Conservation (phyloP, 2,329 filamentous ascomycete species). For the Hypocreales sp. region DNA sequence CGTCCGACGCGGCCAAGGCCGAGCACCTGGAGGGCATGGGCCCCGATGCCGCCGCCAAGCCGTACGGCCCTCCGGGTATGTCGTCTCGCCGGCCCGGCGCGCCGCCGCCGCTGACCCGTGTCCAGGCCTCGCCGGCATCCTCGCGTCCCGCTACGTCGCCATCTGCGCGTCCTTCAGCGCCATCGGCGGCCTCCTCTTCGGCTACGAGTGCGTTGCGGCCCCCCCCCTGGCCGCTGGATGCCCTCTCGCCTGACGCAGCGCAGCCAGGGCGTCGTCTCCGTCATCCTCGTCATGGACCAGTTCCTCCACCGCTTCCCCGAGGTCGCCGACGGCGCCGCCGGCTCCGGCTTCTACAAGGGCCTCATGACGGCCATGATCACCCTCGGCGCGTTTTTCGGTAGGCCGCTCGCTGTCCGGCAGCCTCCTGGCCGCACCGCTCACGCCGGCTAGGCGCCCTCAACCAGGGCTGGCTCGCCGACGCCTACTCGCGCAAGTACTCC, state of each 20-base stretch:
- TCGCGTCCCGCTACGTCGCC: constrained; percentile 15
- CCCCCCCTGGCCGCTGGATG: not conserved
- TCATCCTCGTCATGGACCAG: constrained; percentile 20
- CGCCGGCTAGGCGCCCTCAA: constrained; percentile 22
- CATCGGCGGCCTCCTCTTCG: constrained; percentile 24
- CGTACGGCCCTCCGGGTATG: constrained; percentile 10
- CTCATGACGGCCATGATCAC: constrained; percentile 35
- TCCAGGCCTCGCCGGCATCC: constrained; percentile 15
- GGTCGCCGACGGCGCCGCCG: constrained; percentile 16
- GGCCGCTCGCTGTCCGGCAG: not conserved
- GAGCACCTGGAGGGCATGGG: constrained; percentile 10
- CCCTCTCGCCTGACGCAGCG: not conserved
- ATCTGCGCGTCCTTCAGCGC: constrained; percentile 17
- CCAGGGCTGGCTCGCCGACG: constrained; percentile 21
- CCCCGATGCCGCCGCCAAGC: constrained; percentile 5
- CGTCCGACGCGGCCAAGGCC: constrained; percentile 4
- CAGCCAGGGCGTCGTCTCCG: constrained; percentile 23
- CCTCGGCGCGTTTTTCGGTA: constrained; percentile 27
- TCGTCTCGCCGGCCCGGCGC: not conserved
- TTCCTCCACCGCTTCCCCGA: constrained; percentile 17
- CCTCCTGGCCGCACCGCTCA: not conserved
- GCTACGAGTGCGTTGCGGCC: constrained; percentile 9
- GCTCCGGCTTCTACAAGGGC: constrained; percentile 20
- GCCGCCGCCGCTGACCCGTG: not conserved
- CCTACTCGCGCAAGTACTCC: constrained; percentile 15